Percentiles rank a stretch among this genome's conserved stretches.
Conservation (phyloP, 148 eudicot genomes). For the Amaranthus hypochondriacus region DNA sequence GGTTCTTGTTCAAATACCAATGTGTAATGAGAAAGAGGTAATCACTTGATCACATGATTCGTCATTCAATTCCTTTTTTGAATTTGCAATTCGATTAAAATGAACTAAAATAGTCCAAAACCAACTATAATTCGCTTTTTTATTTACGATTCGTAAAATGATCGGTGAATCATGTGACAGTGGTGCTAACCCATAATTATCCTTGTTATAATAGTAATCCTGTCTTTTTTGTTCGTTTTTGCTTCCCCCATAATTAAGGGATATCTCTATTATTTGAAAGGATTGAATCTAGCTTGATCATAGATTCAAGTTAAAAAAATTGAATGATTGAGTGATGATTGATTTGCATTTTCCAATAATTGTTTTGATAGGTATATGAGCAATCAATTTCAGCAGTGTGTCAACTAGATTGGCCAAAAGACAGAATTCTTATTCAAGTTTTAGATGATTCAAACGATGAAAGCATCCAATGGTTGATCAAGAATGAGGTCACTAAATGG, state of each 20-base stretch:
- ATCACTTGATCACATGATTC: too few species aligned
- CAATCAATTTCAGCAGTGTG: slow-evolving; percentile 69
- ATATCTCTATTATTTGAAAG: not conserved
- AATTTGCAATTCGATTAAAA: too few species aligned
- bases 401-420: slow-evolving; percentile 71
- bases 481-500: slow-evolving; percentile 61
- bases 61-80: too few species aligned
- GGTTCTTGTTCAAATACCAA: slow-evolving; percentile 63
- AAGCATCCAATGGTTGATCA: slow-evolving; percentile 52
- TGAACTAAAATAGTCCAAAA: too few species aligned
- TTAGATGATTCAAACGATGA: slow-evolving; percentile 69
- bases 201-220: too few species aligned
- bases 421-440: slow-evolving; percentile 51
- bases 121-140: not conserved
- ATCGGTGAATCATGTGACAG: too few species aligned
- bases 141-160: too few species aligned
- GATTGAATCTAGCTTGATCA: not conserved
- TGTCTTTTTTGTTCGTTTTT: not conserved
- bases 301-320: not conserved
- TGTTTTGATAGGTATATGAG: slow-evolving; percentile 50
- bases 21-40: slow-evolving; percentile 63
- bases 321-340: not conserved
- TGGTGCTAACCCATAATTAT: too few species aligned
- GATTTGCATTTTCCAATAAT: not conserved
- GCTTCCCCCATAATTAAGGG: too few species aligned